These are phyloP conservation scores for Rhodotorula kratochvilovae DNA, from an alignment of 768 basidiomycete species.

Conservation along the genomic window DNA sequence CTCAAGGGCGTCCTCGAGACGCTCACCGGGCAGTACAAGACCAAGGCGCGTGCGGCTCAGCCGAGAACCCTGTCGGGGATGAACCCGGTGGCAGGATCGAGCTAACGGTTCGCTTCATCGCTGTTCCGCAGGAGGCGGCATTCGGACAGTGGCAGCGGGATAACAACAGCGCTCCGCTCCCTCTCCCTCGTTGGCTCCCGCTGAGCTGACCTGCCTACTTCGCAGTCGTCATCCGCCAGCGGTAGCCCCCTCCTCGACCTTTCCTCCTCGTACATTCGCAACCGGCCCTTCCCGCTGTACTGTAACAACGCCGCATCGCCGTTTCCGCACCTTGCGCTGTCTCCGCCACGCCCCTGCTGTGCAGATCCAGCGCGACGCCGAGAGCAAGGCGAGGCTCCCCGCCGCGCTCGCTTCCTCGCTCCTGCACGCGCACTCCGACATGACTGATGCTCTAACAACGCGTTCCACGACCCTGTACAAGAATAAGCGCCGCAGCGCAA, in stretches of 20 bases:
- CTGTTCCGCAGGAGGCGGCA: constrained; percentile 14
- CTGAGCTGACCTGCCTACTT: not conserved
- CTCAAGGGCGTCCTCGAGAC: constrained; percentile 74
- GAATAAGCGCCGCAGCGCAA: too few relatives aligned
- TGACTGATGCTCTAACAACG: too few relatives aligned
- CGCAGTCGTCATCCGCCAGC: constrained; percentile 9
- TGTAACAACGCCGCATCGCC: not conserved
- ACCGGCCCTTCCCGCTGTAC: not conserved
- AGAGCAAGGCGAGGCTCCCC: too few relatives aligned
- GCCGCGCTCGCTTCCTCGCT: too few relatives aligned
- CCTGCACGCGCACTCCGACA: too few relatives aligned
- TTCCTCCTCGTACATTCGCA: not conserved
- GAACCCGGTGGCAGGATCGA: too few relatives aligned
- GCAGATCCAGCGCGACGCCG: too few relatives aligned
- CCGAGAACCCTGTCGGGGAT: not conserved
- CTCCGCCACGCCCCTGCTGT: too few relatives aligned
- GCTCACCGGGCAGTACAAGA: constrained; percentile 80
- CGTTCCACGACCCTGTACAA: too few relatives aligned
- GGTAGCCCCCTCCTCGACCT: not conserved
- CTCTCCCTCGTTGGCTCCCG: not conserved
- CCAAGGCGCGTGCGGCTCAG: constrained; percentile 55
- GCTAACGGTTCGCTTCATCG: not conserved
- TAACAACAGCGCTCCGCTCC: constrained; percentile 30
- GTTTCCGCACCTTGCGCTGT: not conserved
- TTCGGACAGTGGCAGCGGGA: constrained; percentile 32